These are phyloP conservation scores for Psilocybe mexicana DNA, from an alignment of 1,284 basidiomycete species.

Conservation along the genomic window DNA sequence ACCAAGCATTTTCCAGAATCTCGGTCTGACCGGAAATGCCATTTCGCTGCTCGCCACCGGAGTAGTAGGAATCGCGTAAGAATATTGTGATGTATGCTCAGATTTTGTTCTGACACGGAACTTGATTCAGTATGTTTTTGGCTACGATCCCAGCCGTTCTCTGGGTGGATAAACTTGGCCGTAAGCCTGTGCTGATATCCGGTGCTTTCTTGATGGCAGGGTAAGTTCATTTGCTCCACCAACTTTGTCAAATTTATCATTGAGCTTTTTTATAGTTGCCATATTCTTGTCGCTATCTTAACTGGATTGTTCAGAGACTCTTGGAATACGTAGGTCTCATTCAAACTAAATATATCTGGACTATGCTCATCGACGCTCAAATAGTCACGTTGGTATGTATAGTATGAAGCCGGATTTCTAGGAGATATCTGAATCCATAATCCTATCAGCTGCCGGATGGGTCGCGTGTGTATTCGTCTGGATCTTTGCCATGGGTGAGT, in stretches of 20 bases:
- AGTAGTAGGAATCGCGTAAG: conserved; percentile 77
- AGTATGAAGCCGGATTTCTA: too few species aligned
- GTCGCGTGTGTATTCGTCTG: conserved; percentile 65
- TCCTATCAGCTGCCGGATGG: conserved; percentile 58
- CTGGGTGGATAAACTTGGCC: conserved; percentile 70
- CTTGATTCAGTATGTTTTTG: conserved; percentile 60
- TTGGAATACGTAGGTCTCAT: conserved; percentile 45
- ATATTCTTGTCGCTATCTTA: conserved; percentile 63
- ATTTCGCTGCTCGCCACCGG: conserved; percentile 75
- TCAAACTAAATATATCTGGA: neutral
- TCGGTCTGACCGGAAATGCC: conserved; percentile 61
- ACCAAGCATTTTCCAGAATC: conserved; percentile 59
- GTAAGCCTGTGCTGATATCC: conserved; percentile 68
- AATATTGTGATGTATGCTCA: neutral
- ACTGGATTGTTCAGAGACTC: conserved; percentile 53
- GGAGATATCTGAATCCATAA: neutral
- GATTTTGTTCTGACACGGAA: conserved; percentile 2
- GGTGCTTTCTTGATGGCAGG: conserved; percentile 72
- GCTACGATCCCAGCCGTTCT: conserved; percentile 75
- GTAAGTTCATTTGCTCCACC: conserved; percentile 29
- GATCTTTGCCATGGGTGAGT: conserved; percentile 63
- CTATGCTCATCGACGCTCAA: neutral
- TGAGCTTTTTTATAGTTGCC: conserved; percentile 43
- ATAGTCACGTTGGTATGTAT: conserved; percentile 34
- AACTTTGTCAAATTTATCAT: neutral